A percentile compares a stretch with the other conserved stretches of the same genome.
phyloP scores from a whole-genome alignment of 805 yeast species.

The Kluyveromyces nonfermentans region DNA sequence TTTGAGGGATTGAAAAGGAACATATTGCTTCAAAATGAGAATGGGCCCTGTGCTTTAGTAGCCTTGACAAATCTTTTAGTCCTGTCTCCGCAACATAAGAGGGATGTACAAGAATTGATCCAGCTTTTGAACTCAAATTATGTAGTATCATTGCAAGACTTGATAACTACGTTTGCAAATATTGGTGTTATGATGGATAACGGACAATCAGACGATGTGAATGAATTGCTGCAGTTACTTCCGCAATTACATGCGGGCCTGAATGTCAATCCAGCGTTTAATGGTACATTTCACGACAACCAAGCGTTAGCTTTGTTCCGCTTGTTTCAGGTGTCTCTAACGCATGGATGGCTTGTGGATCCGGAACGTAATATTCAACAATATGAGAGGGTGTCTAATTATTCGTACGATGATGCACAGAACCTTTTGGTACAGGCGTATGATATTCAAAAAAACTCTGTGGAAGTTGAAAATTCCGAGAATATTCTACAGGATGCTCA shows the following conservation, averaged over 20 bases:
- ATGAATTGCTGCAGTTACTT: conserved; percentile 41
- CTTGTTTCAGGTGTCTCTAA: conserved; percentile 48
- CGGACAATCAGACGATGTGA: conserved; percentile 27
- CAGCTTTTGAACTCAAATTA: conserved; percentile 26
- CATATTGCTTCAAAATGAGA: conserved; percentile 64
- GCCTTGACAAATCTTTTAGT: conserved; percentile 67
- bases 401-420: conserved; percentile 54
- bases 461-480: conserved; percentile 17
- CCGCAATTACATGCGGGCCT: conserved; percentile 66
- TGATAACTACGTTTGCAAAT: conserved; percentile 45
- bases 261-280: conserved; percentile 60
- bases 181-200: conserved; percentile 30
- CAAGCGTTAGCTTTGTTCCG: conserved; percentile 48
- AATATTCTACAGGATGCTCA: conserved; percentile 28
- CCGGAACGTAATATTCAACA: conserved; percentile 30
- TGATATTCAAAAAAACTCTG: conserved; percentile 25
- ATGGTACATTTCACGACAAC: conserved; percentile 48
- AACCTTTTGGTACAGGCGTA: conserved; percentile 41
- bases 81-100: conserved; percentile 32
- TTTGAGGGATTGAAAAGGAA: conserved; percentile 33
- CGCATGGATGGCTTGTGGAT: conserved; percentile 80
- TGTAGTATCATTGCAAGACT: conserved; percentile 29
- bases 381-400: conserved; percentile 30
- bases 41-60: conserved; percentile 85
- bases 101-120: conserved; percentile 22